Conservation (phyloP, 1,284 basidiomycete genomes). For the Microbotryum scabiosae region DNA sequence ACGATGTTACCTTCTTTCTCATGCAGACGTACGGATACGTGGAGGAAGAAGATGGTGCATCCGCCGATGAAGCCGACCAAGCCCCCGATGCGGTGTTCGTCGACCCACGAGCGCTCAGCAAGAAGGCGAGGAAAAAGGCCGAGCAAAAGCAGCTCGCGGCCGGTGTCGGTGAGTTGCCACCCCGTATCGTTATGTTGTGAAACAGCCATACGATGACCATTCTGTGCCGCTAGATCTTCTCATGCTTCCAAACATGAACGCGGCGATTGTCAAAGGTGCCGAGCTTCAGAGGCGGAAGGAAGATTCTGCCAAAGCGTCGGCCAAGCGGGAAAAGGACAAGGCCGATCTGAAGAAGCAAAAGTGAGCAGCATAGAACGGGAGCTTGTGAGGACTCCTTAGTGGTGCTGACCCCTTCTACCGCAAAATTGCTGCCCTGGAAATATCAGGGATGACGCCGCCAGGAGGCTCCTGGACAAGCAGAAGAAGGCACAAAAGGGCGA, state of each 20-base stretch:
- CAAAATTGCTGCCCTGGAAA: no score
- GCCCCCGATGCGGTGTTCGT: background rate
- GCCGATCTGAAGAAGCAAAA: conserved; percentile 28
- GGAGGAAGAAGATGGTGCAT: conserved; percentile 16
- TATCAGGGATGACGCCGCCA: conserved; percentile 24
- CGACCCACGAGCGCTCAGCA: conserved; percentile 16
- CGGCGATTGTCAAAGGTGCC: conserved; percentile 15
- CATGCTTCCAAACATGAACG: conserved; percentile 26
- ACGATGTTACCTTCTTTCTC: background rate
- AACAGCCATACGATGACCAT: background rate
- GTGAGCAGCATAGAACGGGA: background rate
- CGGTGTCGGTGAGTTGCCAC: conserved; percentile 21
- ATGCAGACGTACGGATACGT: conserved; percentile 21
- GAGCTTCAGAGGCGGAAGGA: conserved; percentile 8
- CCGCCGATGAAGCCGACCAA: conserved; percentile 7
- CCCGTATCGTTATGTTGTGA: no score
- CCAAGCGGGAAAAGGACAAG: conserved; percentile 28
- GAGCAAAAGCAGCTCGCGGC: conserved; percentile 3
- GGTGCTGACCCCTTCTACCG: background rate
- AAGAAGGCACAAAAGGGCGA: conserved; percentile 28
- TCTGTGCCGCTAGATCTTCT: conserved; percentile 12
- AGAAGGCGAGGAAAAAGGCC: conserved; percentile 30
- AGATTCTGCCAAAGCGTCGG: conserved; percentile 9
- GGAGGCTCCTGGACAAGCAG: conserved; percentile 27
- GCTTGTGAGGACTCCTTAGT: background rate